Evolutionary conservation across 441 rosid species (phyloP), one percentile per base, ranked within the genome.

Genomic region (Omphalea diandra): DNA sequence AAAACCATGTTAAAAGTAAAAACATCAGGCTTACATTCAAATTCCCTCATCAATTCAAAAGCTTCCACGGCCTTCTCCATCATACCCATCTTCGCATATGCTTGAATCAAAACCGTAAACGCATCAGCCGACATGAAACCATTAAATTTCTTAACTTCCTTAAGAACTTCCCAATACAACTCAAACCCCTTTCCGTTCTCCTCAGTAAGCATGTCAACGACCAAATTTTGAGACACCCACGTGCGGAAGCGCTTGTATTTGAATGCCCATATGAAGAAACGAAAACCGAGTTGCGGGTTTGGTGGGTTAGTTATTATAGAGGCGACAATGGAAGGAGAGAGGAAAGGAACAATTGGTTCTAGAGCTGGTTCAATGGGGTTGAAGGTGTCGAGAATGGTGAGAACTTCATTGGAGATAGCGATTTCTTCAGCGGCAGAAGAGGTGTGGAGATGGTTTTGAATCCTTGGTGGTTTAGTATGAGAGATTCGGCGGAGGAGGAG

Each of bases 191-290:
- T 74, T 43, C 17, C 15, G 40, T 68, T 46, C 17, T 78, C 84
- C 64, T 77, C 72, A 3, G 70, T 59, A 9, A 93, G 83, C 90
- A 82, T 69, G 63, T 84, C 75, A 12, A 83, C 59, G 62, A 84
- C 75, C 46, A 78, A 54, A 27, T 74, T 31, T 11, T 71, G 77
- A 64, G 77, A 82, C 14, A 43, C 73, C 73, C 52, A 70, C 41
- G 83, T 65, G 32, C 83, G 76, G 4, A 91, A 80, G 52, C 85
- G 88, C 76, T 70, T 77, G 73, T 80, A 80, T 40, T 83, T 82
- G 54, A 82, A 77, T 9, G 95, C 88, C 98, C 97, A 94, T 74
- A 87, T 80, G 55, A 87, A 87, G 83, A 94, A 88, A 65, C 97
- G 96, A 67, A 88, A 87, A 56, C 90, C 88, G 62, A 83, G 44